phyloP scores from a whole-genome alignment of 2,329 filamentous ascomycete genomes.

The Fusarium pseudoanthophilum region DNA sequence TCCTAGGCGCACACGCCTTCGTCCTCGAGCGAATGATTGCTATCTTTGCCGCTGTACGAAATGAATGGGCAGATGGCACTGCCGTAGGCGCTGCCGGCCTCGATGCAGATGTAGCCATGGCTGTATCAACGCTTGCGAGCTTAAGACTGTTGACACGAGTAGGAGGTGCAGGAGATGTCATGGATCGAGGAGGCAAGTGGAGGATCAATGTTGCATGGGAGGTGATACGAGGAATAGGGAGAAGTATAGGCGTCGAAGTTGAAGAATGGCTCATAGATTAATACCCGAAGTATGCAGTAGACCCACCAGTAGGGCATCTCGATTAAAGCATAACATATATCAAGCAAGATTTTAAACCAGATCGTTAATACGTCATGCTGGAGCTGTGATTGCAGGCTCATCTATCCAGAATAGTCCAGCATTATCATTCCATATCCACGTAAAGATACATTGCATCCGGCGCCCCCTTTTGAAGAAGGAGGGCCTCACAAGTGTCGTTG shows the following conservation, averaged over 20 bases:
- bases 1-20: conserved; percentile 81
- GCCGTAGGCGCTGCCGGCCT: conserved; percentile 48
- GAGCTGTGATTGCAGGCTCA: conserved; percentile 16
- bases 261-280: conserved; percentile 80
- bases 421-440: conserved; percentile 37
- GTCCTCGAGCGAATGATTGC: conserved; percentile 81
- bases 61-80: conserved; percentile 60
- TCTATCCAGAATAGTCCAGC: conserved; percentile 33
- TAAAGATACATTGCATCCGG: conserved; percentile 38
- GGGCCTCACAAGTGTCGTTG: conserved; percentile 4
- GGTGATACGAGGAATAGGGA: conserved; percentile 73
- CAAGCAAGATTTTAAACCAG: background rate
- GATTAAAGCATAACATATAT: background rate
- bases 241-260: conserved; percentile 80
- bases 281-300: conserved; percentile 12
- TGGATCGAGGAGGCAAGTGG: conserved; percentile 79
- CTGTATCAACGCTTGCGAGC: conserved; percentile 77
- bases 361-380: conserved; percentile 18
- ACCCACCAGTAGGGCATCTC: background rate
- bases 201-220: conserved; percentile 84
- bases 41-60: conserved; percentile 75
- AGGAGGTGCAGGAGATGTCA: conserved; percentile 68
- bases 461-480: background rate
- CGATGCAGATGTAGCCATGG: conserved; percentile 69
- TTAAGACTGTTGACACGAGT: conserved; percentile 75